Base-by-base conservation (phyloP, 345 rosid species). In the Sisymbrium irio region DNA sequence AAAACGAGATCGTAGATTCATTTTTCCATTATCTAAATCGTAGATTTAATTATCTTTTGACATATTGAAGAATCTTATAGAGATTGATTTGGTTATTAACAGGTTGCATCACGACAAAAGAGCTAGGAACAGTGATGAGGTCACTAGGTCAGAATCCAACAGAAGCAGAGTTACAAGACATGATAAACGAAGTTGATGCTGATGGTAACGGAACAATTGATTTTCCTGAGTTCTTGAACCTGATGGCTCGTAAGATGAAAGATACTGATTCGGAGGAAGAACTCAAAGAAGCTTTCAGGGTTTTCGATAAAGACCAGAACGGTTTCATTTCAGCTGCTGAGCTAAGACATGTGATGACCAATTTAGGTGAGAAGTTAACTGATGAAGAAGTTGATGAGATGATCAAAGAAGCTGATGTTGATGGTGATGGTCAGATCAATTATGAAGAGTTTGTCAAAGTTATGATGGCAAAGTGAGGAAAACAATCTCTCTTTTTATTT, bases 161-260 rank as follows among this genome's bases (percentile, higher is more conserved):
- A 41, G 81, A 78, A 53, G 81, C 81, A 22, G 81, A 78, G 69
- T 35, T 78, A 20, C 81, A 78, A 41, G 81, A 78, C 6, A 78
- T 78, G 81, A 78, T 78, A 0, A 82, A 84, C 17, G 87, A 84
- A 67, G 87, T 84, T 0, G 87, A 84, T 35, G 87, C 87, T 7
- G 87, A 84, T 58, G 87, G 87, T 0, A 84, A 82, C 12, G 85
- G 87, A 22, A 84, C 87, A 30, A 84, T 84, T 36, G 87, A 84
- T 22, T 84, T 84, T 51, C 87, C 87, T 0, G 87, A 84, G 80
- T 84, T 84, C 56, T 79, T 84, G 4, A 84, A 82, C 78, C 85
- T 82, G 17, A 84, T 84, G 87, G 87, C 87, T 41, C 28, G 82
- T 37, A 84, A 84, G 68, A 84, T 84, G 87, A 82, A 82, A 13